Percentiles rank a stretch among this genome's conserved stretches.
Conservation (phyloP, 352 stramenopile species). For the Globisporangium splendens region DNA sequence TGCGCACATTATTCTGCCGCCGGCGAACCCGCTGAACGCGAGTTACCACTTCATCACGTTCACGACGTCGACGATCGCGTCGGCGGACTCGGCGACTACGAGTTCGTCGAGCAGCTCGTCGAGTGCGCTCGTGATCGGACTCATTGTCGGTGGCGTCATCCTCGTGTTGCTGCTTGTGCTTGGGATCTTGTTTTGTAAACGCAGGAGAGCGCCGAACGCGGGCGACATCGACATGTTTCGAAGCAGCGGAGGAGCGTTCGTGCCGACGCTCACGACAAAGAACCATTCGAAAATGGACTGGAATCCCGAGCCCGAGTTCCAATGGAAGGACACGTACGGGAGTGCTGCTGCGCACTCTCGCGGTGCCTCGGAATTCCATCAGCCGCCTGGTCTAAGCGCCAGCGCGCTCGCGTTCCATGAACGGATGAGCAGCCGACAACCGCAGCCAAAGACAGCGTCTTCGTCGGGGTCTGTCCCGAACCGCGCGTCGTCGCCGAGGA, state of each 20-base stretch:
- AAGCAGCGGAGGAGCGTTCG: constrained; percentile 44
- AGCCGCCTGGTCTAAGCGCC: constrained; percentile 48
- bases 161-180: constrained; percentile 43
- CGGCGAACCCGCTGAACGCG: constrained; percentile 41
- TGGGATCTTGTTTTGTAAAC: constrained; percentile 54
- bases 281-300: constrained; percentile 59
- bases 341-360: constrained; percentile 10
- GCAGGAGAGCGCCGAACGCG: constrained; percentile 25
- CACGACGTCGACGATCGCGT: constrained; percentile 37
- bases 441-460: constrained; percentile 58
- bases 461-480: constrained; percentile 43
- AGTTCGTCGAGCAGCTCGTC: constrained; percentile 28
- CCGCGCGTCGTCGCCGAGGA: constrained; percentile 15
- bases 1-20: constrained; percentile 68
- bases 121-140: constrained; percentile 33
- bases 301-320: constrained; percentile 46
- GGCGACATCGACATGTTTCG: constrained; percentile 49
- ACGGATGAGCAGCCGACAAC: constrained; percentile 26
- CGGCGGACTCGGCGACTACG: constrained; percentile 14
- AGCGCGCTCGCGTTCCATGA: constrained; percentile 69
- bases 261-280: constrained; percentile 46
- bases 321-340: constrained; percentile 47
- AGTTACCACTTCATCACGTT: constrained; percentile 83
- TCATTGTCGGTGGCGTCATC: constrained; percentile 43
- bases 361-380: constrained; percentile 33